Percentiles rank a stretch among this genome's conserved stretches.
Conservation (phyloP, 2,329 filamentous ascomycete genomes). For the Colletotrichum chrysophilum region DNA sequence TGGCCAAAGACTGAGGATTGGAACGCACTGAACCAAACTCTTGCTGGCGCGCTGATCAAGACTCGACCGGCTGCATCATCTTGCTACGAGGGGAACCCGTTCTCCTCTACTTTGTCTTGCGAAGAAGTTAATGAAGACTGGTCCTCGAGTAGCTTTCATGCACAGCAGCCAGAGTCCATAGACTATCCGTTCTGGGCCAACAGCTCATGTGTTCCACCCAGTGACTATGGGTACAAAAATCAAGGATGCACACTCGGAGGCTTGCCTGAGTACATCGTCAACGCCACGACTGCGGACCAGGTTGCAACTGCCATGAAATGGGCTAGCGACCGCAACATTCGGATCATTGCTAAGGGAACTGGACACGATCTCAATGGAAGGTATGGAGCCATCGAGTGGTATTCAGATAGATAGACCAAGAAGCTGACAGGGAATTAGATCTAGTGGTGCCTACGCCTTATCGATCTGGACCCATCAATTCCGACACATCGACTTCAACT, state of each 20-base stretch:
- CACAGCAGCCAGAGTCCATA: background rate
- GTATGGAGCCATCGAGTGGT: slow-evolving; percentile 25
- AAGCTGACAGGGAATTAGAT: background rate
- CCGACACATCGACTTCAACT: background rate
- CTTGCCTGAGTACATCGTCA: slow-evolving; percentile 39
- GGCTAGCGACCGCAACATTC: slow-evolving; percentile 41
- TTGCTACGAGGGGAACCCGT: background rate
- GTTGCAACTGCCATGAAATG: slow-evolving; percentile 19
- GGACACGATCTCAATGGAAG: slow-evolving; percentile 62
- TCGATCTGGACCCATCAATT: slow-evolving; percentile 22
- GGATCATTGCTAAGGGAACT: slow-evolving; percentile 56
- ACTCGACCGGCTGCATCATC: background rate
- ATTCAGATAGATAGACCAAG: slow-evolving; percentile 23
- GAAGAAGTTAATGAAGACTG: background rate
- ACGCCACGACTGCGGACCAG: slow-evolving; percentile 36
- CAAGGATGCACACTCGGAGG: slow-evolving; percentile 33
- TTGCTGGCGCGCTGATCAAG: background rate
- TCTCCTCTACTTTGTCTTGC: background rate
- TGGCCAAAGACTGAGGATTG: background rate
- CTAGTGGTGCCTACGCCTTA: slow-evolving; percentile 20
- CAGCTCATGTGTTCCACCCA: background rate
- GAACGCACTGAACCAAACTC: background rate
- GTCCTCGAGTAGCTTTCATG: background rate
- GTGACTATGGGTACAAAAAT: background rate
- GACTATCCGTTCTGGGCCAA: background rate